These are phyloP conservation scores for Multifurca ochricompacta DNA, from an alignment of 768 basidiomycete species.

Conservation along the genomic window DNA sequence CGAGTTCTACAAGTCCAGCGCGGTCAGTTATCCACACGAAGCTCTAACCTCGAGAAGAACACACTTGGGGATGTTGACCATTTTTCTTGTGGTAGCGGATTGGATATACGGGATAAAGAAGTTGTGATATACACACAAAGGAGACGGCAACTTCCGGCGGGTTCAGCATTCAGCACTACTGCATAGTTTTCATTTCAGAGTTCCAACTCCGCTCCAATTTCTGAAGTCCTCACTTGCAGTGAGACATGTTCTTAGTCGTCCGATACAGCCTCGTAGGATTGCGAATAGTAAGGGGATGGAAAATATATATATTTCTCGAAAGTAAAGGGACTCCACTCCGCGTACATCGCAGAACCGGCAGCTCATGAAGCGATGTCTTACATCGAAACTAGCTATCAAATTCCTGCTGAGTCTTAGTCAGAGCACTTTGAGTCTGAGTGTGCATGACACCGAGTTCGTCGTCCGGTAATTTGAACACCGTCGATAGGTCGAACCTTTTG, in stretches of 20 bases:
- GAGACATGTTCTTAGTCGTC: background rate
- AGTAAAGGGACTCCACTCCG: background rate
- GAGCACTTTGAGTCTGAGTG: conserved; percentile 20
- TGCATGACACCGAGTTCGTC: conserved; percentile 46
- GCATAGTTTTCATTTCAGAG: conserved; percentile 8
- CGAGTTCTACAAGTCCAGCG: conserved; percentile 58
- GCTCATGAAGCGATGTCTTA: background rate
- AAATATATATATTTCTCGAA: background rate
- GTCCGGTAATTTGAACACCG: conserved; percentile 50
- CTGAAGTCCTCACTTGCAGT: background rate
- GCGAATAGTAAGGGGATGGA: background rate
- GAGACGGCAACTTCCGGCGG: conserved; percentile 6
- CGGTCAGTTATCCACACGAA: background rate
- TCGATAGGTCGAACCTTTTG: conserved; percentile 50
- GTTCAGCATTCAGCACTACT: conserved; percentile 4
- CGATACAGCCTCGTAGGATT: background rate
- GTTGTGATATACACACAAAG: no score
- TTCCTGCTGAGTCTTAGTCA: conserved; percentile 5
- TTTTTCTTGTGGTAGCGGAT: conserved; percentile 33
- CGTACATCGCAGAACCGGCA: background rate
- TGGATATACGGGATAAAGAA: no score
- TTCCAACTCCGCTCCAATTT: conserved; percentile 4
- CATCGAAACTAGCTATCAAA: conserved; percentile 9
- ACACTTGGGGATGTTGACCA: conserved; percentile 96
- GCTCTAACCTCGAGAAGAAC: conserved; percentile 27